Conservation (phyloP, 2,329 filamentous ascomycete species). For the Alternaria sp. region DNA sequence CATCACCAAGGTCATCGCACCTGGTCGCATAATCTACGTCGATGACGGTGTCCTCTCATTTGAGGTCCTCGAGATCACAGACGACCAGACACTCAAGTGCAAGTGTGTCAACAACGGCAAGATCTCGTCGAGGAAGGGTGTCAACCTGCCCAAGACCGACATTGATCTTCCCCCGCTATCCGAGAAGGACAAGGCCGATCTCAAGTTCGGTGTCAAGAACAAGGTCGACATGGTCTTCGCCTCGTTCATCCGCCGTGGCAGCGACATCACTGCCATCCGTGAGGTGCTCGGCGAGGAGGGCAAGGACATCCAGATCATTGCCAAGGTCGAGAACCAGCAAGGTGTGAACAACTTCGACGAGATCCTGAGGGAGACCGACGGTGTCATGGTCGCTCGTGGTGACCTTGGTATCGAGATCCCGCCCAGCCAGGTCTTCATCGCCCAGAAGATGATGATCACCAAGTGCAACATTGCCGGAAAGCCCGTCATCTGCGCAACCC, state of each 20-base stretch:
- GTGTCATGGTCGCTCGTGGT: slow-evolving; percentile 99
- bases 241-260: slow-evolving; percentile 93
- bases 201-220: slow-evolving; percentile 97
- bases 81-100: slow-evolving; percentile 87
- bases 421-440: slow-evolving; percentile 96
- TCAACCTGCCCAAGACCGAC: slow-evolving; percentile 98
- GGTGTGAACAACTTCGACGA: slow-evolving; percentile 99
- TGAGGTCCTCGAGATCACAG: slow-evolving; percentile 84
- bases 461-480: slow-evolving; percentile 99
- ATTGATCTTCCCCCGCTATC: slow-evolving; percentile 97
- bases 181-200: slow-evolving; percentile 96
- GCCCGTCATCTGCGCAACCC: slow-evolving; percentile 97
- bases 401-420: slow-evolving; percentile 99
- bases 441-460: slow-evolving; percentile 99
- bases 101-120: slow-evolving; percentile 95
- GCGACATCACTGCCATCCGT: slow-evolving; percentile 93
- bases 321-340: slow-evolving; percentile 99
- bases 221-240: slow-evolving; percentile 99
- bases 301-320: slow-evolving; percentile 97
- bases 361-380: slow-evolving; percentile 94
- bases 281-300: slow-evolving; percentile 88
- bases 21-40: slow-evolving; percentile 94
- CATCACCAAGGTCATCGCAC: slow-evolving; percentile 96
- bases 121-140: slow-evolving; percentile 98
- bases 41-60: slow-evolving; percentile 98